Percentiles rank a stretch among this genome's conserved stretches.
These are phyloP conservation scores for Ocimum tenuiflorum DNA, from an alignment of 257 asterid species.

Conservation along the genomic window DNA sequence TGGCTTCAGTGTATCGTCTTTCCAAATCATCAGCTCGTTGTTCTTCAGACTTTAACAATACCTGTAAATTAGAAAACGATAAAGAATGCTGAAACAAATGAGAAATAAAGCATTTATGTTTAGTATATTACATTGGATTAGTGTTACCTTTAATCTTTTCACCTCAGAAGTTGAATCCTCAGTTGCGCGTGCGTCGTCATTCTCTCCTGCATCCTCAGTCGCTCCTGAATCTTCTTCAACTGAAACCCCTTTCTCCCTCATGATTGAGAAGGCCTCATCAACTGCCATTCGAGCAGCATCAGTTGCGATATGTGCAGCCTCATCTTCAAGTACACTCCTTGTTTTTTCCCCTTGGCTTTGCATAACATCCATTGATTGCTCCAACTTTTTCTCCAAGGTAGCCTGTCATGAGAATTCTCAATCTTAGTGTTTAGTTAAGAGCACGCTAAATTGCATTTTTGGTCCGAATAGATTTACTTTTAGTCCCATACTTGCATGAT, in stretches of 20 bases:
- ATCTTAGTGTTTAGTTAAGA: slow-evolving; percentile 10
- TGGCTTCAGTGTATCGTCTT: slow-evolving; percentile 51
- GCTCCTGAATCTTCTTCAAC: slow-evolving; percentile 43
- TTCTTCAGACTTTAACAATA: slow-evolving; percentile 49
- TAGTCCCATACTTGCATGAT: too few relatives aligned
- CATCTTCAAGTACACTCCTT: not conserved
- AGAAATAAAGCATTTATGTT: not conserved
- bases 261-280: slow-evolving; percentile 55
- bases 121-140: not conserved
- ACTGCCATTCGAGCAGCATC: slow-evolving; percentile 44
- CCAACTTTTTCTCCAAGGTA: slow-evolving; percentile 63
- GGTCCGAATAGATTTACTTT: too few relatives aligned
- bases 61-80: slow-evolving; percentile 35
- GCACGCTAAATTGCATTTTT: too few relatives aligned
- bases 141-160: slow-evolving; percentile 59
- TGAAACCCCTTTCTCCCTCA: slow-evolving; percentile 38
- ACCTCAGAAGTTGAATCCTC: slow-evolving; percentile 45
- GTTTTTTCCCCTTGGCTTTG: slow-evolving; percentile 53
- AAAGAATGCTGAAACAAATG: slow-evolving; percentile 15
- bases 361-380: slow-evolving; percentile 40
- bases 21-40: slow-evolving; percentile 68
- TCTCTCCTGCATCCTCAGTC: slow-evolving; percentile 18
- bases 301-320: slow-evolving; percentile 7
- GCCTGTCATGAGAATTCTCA: slow-evolving; percentile 41
- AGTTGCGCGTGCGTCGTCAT: slow-evolving; percentile 23